Base-by-base conservation (phyloP, 1,139 yeast species). In the Yamadazyma epiphylla region DNA sequence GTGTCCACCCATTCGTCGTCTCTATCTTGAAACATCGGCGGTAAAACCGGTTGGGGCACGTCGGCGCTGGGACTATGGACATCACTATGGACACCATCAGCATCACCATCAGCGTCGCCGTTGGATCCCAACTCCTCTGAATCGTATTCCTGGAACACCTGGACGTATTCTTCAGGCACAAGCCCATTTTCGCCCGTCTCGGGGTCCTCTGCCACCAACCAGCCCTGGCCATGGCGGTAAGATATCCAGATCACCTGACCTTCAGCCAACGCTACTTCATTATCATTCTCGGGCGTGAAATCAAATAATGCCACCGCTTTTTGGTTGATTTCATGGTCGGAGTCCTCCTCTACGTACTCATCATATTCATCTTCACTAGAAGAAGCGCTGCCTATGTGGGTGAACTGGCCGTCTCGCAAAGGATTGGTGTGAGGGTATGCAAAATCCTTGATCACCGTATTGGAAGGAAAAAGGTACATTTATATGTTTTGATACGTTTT, bases 171-270 rank as follows among this genome's bases (percentile, higher is more conserved):
- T 49, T 89, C 96, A 1, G 99, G 99, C 5, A 91, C 95, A 31
- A 91, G 72, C 2, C 99, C 99, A 17, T 94, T 85, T 43, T 80
- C 84, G 1, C 88, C 89, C 4, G 83, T 72, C 20, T 56, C 69
- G 0, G 88, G 83, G 49, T 85, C 89, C 45, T 81, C 86, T 0
- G 97, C 97, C 29, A 91, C 97, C 4, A 94, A 69, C 99, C 98
- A 91, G 5, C 99, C 99, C 53, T 91, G 96, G 13, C 97, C 97
- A 53, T 91, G 96, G 39, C 95, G 74, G 55, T 89, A 89, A 37
- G 83, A 78, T 19, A 91, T 83, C 76, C 91, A 82, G 3, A 94
- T 77, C 13, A 77, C 57, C 56, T 91, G 97, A 23, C 96, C 95
- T 46, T 84, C 95, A 6, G 56, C 58, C 24, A 91, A 61, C 10